Evolutionary conservation across 371 early-diverging fungal genomes (phyloP).

Genomic region (Rhizopus sp.): DNA sequence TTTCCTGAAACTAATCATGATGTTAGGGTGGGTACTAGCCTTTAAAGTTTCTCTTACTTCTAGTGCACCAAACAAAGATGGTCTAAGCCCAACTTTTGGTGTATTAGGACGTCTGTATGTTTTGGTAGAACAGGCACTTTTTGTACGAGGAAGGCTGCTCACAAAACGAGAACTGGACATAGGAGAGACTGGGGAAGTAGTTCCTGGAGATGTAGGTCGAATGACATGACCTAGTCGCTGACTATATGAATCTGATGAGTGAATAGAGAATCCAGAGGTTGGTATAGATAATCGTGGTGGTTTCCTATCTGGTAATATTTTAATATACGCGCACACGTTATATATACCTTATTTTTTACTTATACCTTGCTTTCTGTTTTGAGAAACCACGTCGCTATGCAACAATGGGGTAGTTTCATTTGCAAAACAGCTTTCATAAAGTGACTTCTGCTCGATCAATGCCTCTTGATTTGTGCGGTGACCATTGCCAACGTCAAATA

Average conservation of each 20-base stretch:
- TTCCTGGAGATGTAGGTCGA: conserved; percentile 29
- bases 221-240: conserved; percentile 39
- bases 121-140: conserved; percentile 10
- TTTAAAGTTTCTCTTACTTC: conserved; percentile 32
- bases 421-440: neutral
- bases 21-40: neutral
- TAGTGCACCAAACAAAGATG: conserved; percentile 52
- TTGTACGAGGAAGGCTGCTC: neutral
- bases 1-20: conserved; percentile 36
- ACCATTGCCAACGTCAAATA: conserved; percentile 28
- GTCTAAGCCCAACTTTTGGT: conserved; percentile 48
- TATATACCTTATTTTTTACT: conserved; percentile 5
- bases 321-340: neutral
- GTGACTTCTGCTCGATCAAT: conserved; percentile 7
- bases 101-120: conserved; percentile 39
- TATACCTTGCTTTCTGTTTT: neutral
- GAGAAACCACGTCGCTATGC: neutral
- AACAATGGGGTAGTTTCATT: conserved; percentile 13
- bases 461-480: neutral
- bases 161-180: conserved; percentile 18
- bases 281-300: conserved; percentile 36
- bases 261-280: conserved; percentile 22
- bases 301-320: conserved; percentile 1
- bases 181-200: conserved; percentile 26
- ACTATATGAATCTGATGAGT: conserved; percentile 21